A percentile compares a stretch with the other conserved stretches of the same genome.
Conservation (phyloP, 805 yeast species). For the Scheffersomyces stipitis region DNA sequence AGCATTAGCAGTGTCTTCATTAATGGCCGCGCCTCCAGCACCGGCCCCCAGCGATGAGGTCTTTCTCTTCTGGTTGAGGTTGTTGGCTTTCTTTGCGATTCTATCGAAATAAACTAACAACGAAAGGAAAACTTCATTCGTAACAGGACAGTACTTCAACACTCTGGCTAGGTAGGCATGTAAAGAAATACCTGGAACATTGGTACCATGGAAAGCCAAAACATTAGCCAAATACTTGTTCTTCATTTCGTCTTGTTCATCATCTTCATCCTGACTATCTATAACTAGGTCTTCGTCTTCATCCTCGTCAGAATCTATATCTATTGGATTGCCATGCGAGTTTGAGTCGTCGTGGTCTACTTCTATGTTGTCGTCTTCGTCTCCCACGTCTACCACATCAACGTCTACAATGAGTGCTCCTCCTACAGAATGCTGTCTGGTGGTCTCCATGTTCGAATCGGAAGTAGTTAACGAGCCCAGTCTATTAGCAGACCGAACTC, state of each 20-base stretch:
- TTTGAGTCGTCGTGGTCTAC: slow-evolving; percentile 7
- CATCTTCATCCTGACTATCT: slow-evolving; percentile 25
- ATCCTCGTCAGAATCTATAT: slow-evolving; percentile 18
- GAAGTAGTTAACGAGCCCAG: background rate
- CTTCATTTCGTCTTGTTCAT: slow-evolving; percentile 42
- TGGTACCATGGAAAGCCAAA: slow-evolving; percentile 91
- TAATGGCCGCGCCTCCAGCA: slow-evolving; percentile 5
- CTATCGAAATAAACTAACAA: slow-evolving; percentile 91
- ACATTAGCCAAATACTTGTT: slow-evolving; percentile 65
- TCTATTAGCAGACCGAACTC: background rate
- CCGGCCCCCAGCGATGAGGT: slow-evolving; percentile 17
- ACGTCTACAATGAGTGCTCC: background rate
- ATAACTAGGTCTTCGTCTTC: slow-evolving; percentile 18
- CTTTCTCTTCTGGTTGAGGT: slow-evolving; percentile 25
- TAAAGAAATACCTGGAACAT: slow-evolving; percentile 91
- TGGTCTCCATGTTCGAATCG: background rate
- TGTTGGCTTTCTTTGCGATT: slow-evolving; percentile 81
- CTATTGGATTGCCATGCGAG: slow-evolving; percentile 18
- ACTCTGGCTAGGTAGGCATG: slow-evolving; percentile 89
- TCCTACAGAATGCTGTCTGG: background rate
- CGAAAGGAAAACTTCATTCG: slow-evolving; percentile 92
- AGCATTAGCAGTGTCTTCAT: slow-evolving; percentile 11
- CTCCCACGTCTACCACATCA: slow-evolving; percentile 6
- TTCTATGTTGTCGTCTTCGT: slow-evolving; percentile 9
- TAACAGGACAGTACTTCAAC: slow-evolving; percentile 96